Conservation (phyloP, 73 alveolate genomes). For the Paramecium sonneborni region DNA sequence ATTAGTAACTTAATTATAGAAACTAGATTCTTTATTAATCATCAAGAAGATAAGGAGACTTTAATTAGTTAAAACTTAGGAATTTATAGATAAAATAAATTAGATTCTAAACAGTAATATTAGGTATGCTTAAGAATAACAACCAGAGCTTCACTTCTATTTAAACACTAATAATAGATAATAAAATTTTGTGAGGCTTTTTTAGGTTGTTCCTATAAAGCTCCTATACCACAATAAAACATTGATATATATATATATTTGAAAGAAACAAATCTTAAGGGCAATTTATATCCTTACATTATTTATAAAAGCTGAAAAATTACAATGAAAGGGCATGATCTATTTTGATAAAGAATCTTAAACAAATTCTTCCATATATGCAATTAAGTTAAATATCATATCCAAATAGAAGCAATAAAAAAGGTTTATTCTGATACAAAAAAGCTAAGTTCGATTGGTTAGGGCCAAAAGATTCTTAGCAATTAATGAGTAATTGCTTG, state of each 20-base stretch:
- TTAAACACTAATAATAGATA: not conserved
- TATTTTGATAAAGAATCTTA: slow-evolving; percentile 82
- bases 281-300: slow-evolving; percentile 91
- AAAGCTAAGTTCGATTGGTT: slow-evolving; percentile 52
- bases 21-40: slow-evolving; percentile 49
- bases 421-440: slow-evolving; percentile 58
- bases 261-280: slow-evolving; percentile 82
- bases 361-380: slow-evolving; percentile 81
- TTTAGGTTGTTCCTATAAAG: slow-evolving; percentile 63
- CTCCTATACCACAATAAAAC: slow-evolving; percentile 82
- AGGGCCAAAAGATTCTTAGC: slow-evolving; percentile 61
- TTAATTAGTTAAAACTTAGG: not conserved
- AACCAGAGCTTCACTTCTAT: not conserved
- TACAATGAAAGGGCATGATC: slow-evolving; percentile 82
- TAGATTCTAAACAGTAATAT: not conserved
- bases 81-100: not conserved
- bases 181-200: not conserved
- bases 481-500: not conserved
- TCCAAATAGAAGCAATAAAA: slow-evolving; percentile 5
- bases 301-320: slow-evolving; percentile 80
- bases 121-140: not conserved
- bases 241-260: slow-evolving; percentile 89
- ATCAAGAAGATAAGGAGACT: not conserved
- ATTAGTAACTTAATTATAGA: slow-evolving; percentile 22
- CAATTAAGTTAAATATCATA: slow-evolving; percentile 82